Conservation (phyloP, 1,284 basidiomycete genomes). For the Tranzscheliella williamsii region DNA sequence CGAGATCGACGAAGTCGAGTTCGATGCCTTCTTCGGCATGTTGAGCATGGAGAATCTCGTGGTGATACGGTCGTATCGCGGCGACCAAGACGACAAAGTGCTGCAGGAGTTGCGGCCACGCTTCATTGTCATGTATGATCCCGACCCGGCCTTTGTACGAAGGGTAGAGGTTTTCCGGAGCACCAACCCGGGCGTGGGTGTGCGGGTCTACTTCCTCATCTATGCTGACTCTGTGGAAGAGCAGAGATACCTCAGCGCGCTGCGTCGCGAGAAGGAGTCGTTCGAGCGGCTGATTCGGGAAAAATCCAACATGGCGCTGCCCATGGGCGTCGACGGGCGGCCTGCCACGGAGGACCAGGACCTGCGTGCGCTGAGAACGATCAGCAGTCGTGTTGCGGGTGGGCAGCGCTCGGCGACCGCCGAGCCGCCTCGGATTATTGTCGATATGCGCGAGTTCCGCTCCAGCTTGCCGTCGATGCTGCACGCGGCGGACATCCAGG, state of each 20-base stretch:
- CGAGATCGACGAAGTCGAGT: constrained; percentile 31
- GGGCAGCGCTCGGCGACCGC: constrained; percentile 71
- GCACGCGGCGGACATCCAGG: constrained; percentile 78
- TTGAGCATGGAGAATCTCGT: constrained; percentile 79
- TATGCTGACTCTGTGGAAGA: constrained; percentile 93
- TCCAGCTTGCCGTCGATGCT: constrained; percentile 88
- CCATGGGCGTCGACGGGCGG: constrained; percentile 76
- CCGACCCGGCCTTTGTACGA: constrained; percentile 87
- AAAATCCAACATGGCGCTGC: constrained; percentile 89
- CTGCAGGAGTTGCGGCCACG: constrained; percentile 85
- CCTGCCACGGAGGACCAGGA: constrained; percentile 62
- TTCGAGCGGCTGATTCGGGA: constrained; percentile 93
- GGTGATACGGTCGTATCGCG: constrained; percentile 83
- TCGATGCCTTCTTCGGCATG: constrained; percentile 78
- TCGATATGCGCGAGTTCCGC: constrained; percentile 95
- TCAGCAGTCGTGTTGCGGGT: constrained; percentile 84
- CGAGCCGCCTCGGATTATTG: constrained; percentile 80
- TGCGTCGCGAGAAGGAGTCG: constrained; percentile 88
- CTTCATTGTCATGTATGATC: constrained; percentile 89
- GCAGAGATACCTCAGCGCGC: constrained; percentile 85
- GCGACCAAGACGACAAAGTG: constrained; percentile 87
- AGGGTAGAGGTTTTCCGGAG: constrained; percentile 85
- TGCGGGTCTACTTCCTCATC: constrained; percentile 94
- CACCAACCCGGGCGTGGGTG: constrained; percentile 79
- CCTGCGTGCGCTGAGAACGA: constrained; percentile 73